Evolutionary conservation across 2,329 filamentous ascomycete genomes (phyloP), one percentile per base, ranked within the genome.

Genomic region (Apiospora sp.): DNA sequence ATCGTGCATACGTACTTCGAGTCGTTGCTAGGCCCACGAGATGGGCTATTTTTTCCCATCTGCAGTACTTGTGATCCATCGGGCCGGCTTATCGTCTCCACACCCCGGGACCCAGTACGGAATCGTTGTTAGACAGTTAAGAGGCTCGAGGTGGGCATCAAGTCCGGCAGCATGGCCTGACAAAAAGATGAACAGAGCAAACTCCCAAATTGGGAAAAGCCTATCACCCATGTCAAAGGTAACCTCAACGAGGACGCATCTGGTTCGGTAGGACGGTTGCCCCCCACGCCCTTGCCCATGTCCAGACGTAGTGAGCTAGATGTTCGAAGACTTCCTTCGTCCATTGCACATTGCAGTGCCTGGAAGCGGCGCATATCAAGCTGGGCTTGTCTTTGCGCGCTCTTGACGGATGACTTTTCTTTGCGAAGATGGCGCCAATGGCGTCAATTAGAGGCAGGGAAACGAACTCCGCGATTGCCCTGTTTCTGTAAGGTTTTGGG

Each of bases 41-140:
- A 58, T 58, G 51, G 51, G 51, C 27, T 34, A 58, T 34, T 58
- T 58, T 58, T 58, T 58, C 51, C 24, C 27, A 58, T 14, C 27
- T 58, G 51, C 13, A 22, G 27, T 27, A 27, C 51, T 58, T 34
- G 51, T 34, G 51, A 30, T 58, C 13, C 51, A 30, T 58, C 51
- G 51, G 51, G 51, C 51, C 51, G 51, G 51, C 27, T 34, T 34
- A 34, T 34, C 27, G 51, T 58, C 51, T 58, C 51, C 51, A 34
- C 51, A 58, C 51, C 16, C 51, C 51, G 51, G 27, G 51, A 58
- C 51, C 51, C 51, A 58, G 51, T 22, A 58, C 51, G 27, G 51
- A 58, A 58, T 58, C 27, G 51, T 58, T 58, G 27, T 14, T 58
- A 58, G n/a, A n/a, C n/a, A n/a, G n/a, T n/a, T n/a, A n/a, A n/a